These are phyloP conservation scores for Penstemon newberryi DNA, from an alignment of 257 asterid species.

Conservation along the genomic window DNA sequence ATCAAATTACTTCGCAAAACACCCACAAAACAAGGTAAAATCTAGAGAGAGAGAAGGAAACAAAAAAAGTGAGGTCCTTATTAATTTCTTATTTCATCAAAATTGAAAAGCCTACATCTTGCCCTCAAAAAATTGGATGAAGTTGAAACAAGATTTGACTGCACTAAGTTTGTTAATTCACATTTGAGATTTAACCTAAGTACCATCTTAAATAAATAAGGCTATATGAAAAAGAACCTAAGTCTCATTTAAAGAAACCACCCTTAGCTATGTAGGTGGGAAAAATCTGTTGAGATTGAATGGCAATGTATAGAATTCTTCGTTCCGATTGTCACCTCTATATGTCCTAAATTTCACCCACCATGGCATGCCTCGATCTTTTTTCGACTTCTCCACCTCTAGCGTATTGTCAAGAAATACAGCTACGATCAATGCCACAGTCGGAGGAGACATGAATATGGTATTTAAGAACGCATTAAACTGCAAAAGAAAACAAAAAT, in stretches of 20 bases:
- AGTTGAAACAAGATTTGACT: slow-evolving; percentile 29
- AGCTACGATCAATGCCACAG: slow-evolving; percentile 76
- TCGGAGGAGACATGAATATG: slow-evolving; percentile 83
- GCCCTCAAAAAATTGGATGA: slow-evolving; percentile 36
- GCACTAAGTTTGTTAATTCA: slow-evolving; percentile 34
- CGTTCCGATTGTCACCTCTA: slow-evolving; percentile 90
- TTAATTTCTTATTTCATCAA: slow-evolving; percentile 12
- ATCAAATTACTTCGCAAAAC: not conserved
- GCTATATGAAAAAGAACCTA: slow-evolving; percentile 18
- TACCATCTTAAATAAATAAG: slow-evolving; percentile 28
- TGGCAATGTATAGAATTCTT: slow-evolving; percentile 94
- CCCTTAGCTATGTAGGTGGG: slow-evolving; percentile 70
- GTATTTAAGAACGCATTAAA: slow-evolving; percentile 91
- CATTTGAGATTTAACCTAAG: slow-evolving; percentile 23
- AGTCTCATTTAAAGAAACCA: slow-evolving; percentile 13
- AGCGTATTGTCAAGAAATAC: slow-evolving; percentile 91
- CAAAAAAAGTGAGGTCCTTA: slow-evolving; percentile 17
- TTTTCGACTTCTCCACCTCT: slow-evolving; percentile 91
- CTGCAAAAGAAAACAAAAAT: slow-evolving; percentile 40
- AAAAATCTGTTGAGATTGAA: slow-evolving; percentile 94
- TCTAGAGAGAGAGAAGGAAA: not conserved
- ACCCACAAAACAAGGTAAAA: not conserved
- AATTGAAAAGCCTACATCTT: slow-evolving; percentile 22
- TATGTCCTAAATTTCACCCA: slow-evolving; percentile 93
- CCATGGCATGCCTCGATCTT: slow-evolving; percentile 99